A percentile compares a stretch with the other conserved stretches of the same genome.
Conservation (phyloP, 352 stramenopile genomes). For the Phytophthora boehmeriae region DNA sequence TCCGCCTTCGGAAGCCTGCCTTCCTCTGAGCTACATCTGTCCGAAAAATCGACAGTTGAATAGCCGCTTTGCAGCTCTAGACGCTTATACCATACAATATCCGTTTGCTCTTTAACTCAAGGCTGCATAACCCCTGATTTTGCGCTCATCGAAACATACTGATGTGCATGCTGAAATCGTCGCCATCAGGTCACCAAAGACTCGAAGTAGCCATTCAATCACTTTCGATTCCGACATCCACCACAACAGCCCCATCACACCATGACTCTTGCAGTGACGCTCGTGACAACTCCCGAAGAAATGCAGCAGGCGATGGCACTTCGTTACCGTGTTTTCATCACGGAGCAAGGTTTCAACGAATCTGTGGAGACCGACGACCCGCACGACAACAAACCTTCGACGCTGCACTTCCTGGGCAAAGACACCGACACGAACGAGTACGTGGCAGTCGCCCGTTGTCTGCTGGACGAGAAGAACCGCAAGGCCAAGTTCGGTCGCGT, state of each 20-base stretch:
- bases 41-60: too few relatives aligned
- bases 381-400: conserved; percentile 51
- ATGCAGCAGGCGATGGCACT: conserved; percentile 49
- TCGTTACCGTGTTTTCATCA: conserved; percentile 61
- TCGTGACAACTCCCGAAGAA: conserved; percentile 46
- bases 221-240: conserved; percentile 16
- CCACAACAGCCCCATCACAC: background rate
- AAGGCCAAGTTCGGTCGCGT: conserved; percentile 73
- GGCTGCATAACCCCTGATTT: background rate
- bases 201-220: background rate
- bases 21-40: too few relatives aligned
- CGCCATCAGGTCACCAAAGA: background rate
- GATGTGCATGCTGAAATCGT: background rate
- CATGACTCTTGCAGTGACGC: conserved; percentile 53
- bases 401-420: conserved; percentile 64
- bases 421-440: conserved; percentile 64
- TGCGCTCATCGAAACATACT: conserved; percentile 21
- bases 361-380: conserved; percentile 49
- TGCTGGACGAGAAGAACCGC: conserved; percentile 37
- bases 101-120: background rate
- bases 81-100: too few relatives aligned
- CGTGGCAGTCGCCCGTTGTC: conserved; percentile 60
- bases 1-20: too few relatives aligned
- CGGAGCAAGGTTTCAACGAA: conserved; percentile 56
- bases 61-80: too few relatives aligned